Evolutionary conservation across 768 basidiomycete species (phyloP).

Genomic region (Leccinum aurantiacum): DNA sequence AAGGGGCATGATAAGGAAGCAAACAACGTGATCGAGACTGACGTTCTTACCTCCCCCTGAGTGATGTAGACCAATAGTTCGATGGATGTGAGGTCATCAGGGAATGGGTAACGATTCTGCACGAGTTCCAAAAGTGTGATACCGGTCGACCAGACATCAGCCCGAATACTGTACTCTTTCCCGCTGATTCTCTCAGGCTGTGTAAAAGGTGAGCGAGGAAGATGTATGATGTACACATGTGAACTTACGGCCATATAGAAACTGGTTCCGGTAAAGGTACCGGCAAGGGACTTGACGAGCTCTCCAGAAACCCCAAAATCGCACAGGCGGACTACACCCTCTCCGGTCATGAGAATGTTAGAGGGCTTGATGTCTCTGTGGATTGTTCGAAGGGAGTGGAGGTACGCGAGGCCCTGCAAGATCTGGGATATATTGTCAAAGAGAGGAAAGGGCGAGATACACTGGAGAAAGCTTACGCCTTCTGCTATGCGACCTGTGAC

Average conservation of each 20-base stretch:
- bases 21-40: constrained; percentile 5
- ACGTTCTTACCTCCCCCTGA: constrained; percentile 59
- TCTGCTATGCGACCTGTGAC: constrained; percentile 92
- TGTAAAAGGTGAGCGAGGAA: constrained; percentile 10
- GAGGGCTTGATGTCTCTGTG: constrained; percentile 96
- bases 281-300: constrained; percentile 85
- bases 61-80: constrained; percentile 92
- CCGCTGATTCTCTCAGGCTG: constrained; percentile 95
- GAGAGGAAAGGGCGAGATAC: background rate
- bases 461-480: constrained; percentile 57
- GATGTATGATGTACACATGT: background rate
- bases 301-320: constrained; percentile 99
- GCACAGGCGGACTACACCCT: constrained; percentile 87
- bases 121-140: constrained; percentile 93
- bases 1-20: constrained; percentile 15
- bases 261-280: constrained; percentile 96
- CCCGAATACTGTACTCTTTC: constrained; percentile 87
- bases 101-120: constrained; percentile 93
- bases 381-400: constrained; percentile 89
- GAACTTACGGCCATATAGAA: constrained; percentile 96
- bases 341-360: constrained; percentile 84
- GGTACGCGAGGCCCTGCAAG: constrained; percentile 89
- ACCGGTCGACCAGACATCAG: constrained; percentile 98
- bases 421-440: constrained; percentile 46
- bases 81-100: constrained; percentile 87